These are phyloP conservation scores for Nicotiana knightiana DNA, from an alignment of 257 asterid species.

Conservation along the genomic window DNA sequence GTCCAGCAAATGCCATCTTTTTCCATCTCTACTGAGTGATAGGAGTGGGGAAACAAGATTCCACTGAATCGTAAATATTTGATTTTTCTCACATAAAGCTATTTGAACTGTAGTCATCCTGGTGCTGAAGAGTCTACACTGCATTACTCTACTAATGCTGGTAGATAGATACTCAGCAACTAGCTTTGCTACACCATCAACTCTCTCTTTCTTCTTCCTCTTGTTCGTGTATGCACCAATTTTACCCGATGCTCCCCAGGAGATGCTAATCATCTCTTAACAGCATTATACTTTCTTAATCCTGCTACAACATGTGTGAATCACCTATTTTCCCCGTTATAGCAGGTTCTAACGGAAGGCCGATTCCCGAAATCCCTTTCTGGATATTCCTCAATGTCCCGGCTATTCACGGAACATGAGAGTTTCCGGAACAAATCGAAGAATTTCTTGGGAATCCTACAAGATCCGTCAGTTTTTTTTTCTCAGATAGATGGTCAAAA, in stretches of 20 bases:
- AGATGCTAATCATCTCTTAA: not conserved
- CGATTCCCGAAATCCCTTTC: too few relatives aligned
- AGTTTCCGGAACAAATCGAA: too few relatives aligned
- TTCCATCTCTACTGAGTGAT: not conserved
- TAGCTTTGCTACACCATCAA: not conserved
- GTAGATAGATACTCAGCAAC: not conserved
- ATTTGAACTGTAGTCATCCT: not conserved
- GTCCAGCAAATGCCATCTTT: not conserved
- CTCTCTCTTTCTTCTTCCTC: not conserved
- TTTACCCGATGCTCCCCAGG: not conserved
- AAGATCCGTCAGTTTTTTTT: too few relatives aligned
- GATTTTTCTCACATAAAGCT: not conserved
- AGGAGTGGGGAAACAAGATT: not conserved
- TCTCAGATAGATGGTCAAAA: too few relatives aligned
- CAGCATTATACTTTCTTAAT: not conserved
- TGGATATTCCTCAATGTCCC: too few relatives aligned
- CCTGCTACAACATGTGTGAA: not conserved
- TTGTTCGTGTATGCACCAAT: not conserved
- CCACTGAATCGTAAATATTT: not conserved
- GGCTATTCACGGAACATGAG: too few relatives aligned
- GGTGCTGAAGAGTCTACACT: not conserved
- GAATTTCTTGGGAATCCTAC: too few relatives aligned
- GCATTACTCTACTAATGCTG: not conserved
- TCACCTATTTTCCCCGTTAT: not conserved
- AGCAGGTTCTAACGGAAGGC: not conserved